Evolutionary conservation across 352 stramenopile species (phyloP), one percentile per base, ranked within the genome.

Genomic region (Pythium periplocum): DNA sequence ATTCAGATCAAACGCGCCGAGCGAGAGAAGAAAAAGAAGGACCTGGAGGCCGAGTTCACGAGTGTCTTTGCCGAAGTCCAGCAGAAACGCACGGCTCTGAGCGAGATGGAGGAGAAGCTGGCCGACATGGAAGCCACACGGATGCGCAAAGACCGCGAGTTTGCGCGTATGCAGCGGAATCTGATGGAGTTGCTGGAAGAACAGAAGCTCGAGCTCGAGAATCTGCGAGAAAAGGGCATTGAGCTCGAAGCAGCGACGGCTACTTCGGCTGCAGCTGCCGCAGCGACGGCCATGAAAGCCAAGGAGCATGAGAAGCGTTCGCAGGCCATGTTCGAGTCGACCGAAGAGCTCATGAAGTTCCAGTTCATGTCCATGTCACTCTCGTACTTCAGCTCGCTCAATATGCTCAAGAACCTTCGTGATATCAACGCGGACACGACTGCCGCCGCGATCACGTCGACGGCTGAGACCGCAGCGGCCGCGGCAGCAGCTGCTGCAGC

Each of bases 321-420:
- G 6, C 84, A 92, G 36, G 84, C 86, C 31, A 97, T 98, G 83
- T 98, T 97, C 44, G 76, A 80, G 57, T 95, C 92, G 42, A 98
- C 92, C 0, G 92, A 98, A 53, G 90, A 98, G 66, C 74, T 98
- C 44, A 96, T 98, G 85, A 98, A 98, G 73, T 98, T 98, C 62
- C 90, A 98, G 72, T 98, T 98, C 73, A 98, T 98, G 93, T 95
- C 82, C 26, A 97, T 97, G 92, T 96, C 85, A 6, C 78, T 96
- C 6, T 96, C 75, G 49, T 98, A 98, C 68, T 98, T 98, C 61
- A 97, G 86, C 61, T 96, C 86, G 35, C 70, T 98, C 44, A 98
- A 96, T 54, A 98, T 98, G 93, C 82, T 97, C 62, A 93, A 96
- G 74, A 90, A 86, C 48, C 55, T 98, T 51, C 80, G 91, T 11